These are phyloP conservation scores for Lumnitzera littorea DNA, from an alignment of 345 rosid genomes.

Conservation along the genomic window DNA sequence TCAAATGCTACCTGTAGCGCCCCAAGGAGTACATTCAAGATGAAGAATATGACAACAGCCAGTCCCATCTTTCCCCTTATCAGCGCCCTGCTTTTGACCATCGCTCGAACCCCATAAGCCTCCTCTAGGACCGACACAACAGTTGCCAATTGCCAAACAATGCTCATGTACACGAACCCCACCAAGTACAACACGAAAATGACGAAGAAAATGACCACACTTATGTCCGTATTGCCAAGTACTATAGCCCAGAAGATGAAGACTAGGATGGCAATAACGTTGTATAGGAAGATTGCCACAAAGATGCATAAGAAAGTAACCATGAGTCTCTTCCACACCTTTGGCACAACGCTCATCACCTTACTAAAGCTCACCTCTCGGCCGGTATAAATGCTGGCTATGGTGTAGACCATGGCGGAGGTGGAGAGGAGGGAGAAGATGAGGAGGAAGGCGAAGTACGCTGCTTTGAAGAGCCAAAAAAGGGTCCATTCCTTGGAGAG, in stretches of 20 bases:
- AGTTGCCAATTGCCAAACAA: constrained; percentile 44
- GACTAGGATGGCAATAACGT: not conserved
- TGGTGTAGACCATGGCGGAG: constrained; percentile 48
- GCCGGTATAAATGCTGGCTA: constrained; percentile 40
- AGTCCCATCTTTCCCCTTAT: constrained; percentile 37
- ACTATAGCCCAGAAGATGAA: not conserved
- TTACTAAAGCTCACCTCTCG: constrained; percentile 28
- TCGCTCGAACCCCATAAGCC: constrained; percentile 25
- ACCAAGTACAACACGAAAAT: constrained; percentile 1
- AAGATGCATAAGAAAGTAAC: constrained; percentile 34
- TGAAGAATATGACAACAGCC: constrained; percentile 8
- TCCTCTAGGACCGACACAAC: constrained; percentile 51
- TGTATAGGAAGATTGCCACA: constrained; percentile 19
- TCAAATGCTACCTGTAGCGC: constrained; percentile 10
- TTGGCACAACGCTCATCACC: constrained; percentile 45
- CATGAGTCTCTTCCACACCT: constrained; percentile 51
- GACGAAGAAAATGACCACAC: not conserved
- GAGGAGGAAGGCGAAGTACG: constrained; percentile 27
- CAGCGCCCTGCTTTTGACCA: constrained; percentile 28
- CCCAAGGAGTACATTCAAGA: constrained; percentile 3
- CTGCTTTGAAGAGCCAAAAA: constrained; percentile 24
- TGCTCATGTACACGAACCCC: constrained; percentile 29
- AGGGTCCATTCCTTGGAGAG: constrained; percentile 19
- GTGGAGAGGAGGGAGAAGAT: constrained; percentile 44
- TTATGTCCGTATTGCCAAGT: not conserved